Percentiles rank a stretch among this genome's conserved stretches.
Evolutionary conservation across 768 basidiomycete species (phyloP).

Genomic region (Boletus barrowsii): DNA sequence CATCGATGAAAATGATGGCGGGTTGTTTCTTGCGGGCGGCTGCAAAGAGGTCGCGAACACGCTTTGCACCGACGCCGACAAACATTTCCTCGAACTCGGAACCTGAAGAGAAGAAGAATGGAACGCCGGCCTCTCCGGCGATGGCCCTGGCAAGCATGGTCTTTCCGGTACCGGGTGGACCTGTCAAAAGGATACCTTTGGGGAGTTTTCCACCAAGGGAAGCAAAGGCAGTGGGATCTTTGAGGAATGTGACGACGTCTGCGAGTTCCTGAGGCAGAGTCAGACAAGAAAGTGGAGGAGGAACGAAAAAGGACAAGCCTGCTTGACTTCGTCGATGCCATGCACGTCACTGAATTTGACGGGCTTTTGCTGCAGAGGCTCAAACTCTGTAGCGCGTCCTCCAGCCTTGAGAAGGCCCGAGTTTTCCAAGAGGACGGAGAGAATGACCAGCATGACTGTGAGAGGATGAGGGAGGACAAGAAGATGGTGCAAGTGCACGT

Average conservation of each 20-base stretch:
- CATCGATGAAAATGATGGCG: constrained; percentile 98
- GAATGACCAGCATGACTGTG: constrained; percentile 75
- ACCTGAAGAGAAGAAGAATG: constrained; percentile 95
- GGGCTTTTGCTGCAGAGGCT: constrained; percentile 73
- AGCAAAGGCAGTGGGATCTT: constrained; percentile 87
- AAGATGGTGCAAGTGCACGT: constrained; percentile 27
- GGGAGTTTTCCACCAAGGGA: constrained; percentile 91
- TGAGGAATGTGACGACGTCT: constrained; percentile 94
- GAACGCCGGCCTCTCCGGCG: constrained; percentile 96
- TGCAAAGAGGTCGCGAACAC: constrained; percentile 92
- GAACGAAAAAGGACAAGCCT: constrained; percentile 45
- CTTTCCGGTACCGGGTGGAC: constrained; percentile 85
- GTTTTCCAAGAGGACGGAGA: constrained; percentile 90
- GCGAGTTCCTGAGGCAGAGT: constrained; percentile 66
- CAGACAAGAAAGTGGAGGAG: background rate
- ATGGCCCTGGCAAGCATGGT: constrained; percentile 90
- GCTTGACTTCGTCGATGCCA: constrained; percentile 96
- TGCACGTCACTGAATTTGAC: constrained; percentile 96
- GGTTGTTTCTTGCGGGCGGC: constrained; percentile 93
- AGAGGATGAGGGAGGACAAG: constrained; percentile 3
- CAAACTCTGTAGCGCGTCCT: constrained; percentile 76
- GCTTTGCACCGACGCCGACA: constrained; percentile 91
- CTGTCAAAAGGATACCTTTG: constrained; percentile 90
- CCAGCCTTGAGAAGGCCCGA: constrained; percentile 90
- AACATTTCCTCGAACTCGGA: constrained; percentile 99